Evolutionary conservation across 129 eudicot species (phyloP).

Genomic region (carrot (Daucus carota)): DH1_v3.0 NC_030383.2:9176501-9177000

Average conservation of each 20-base stretch:
- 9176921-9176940: conserved; percentile 74
- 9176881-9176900: background rate
- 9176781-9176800: conserved; percentile 65
- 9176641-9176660: background rate
- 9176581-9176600: background rate
- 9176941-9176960: conserved; percentile 68
- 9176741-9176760: conserved; percentile 70
- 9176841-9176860: too few relatives aligned
- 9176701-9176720: conserved; percentile 67
- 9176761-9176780: conserved; percentile 67
- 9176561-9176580: background rate
- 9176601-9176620: background rate
- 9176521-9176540: too few relatives aligned
- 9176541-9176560: background rate
- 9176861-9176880: background rate
- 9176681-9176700: conserved; percentile 70
- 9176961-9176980: conserved; percentile 61
- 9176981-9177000: conserved; percentile 57
- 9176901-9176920: background rate
- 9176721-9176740: conserved; percentile 76
- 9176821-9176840: background rate
- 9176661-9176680: conserved; percentile 52
- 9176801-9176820: background rate
- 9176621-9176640: background rate
- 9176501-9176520: background rate